Conservation (phyloP, 352 stramenopile genomes). For the Blastocystis sp. region DNA sequence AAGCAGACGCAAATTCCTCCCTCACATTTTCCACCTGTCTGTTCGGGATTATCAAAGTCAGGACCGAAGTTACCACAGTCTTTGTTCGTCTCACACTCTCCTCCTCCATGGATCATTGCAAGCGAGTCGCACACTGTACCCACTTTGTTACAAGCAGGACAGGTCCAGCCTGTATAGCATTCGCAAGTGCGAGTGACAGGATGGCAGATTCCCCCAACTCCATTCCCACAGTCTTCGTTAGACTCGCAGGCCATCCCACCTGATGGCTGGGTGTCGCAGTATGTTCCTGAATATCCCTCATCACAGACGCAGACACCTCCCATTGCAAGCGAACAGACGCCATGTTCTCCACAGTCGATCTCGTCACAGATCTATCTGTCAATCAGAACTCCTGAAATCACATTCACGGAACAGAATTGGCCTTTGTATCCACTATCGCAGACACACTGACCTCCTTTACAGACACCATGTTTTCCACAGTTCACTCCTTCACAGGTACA, state of each 20-base stretch:
- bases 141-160: conserved; percentile 32
- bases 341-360: conserved; percentile 50
- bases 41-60: conserved; percentile 18
- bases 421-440: conserved; percentile 49
- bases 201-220: conserved; percentile 43
- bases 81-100: background rate
- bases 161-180: conserved; percentile 62
- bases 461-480: conserved; percentile 56
- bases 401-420: background rate
- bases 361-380: conserved; percentile 3
- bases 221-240: conserved; percentile 41
- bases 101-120: conserved; percentile 33
- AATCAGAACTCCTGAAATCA: background rate
- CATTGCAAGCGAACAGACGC: background rate
- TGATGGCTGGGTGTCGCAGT: conserved; percentile 32
- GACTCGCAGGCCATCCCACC: conserved; percentile 9
- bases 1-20: conserved; percentile 53
- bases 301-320: conserved; percentile 45
- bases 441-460: conserved; percentile 16
- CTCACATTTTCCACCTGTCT: conserved; percentile 51
- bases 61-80: conserved; percentile 61
- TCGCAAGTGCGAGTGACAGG: conserved; percentile 43
- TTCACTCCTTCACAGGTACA: conserved; percentile 54
- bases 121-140: background rate
- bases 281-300: conserved; percentile 30